Evolutionary conservation across 2,329 filamentous ascomycete genomes (phyloP).

Genomic region (Venturia pyrina): DNA sequence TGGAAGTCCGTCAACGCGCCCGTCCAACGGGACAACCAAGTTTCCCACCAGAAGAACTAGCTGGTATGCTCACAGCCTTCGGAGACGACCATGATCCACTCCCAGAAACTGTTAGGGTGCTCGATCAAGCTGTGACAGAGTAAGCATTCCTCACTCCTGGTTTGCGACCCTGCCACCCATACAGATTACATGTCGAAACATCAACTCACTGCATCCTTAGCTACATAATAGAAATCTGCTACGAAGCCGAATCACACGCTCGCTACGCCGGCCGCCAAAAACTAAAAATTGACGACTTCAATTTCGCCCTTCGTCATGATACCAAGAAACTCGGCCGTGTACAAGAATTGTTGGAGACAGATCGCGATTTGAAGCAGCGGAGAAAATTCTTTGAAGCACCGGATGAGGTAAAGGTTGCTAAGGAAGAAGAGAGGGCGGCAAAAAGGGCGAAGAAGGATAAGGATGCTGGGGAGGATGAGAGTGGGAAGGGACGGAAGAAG

Average conservation of each 20-base stretch:
- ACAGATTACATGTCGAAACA: not conserved
- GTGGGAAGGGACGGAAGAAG: constrained; percentile 21
- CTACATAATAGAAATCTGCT: constrained; percentile 89
- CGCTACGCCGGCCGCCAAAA: constrained; percentile 85
- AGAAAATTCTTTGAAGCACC: constrained; percentile 64
- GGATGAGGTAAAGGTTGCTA: constrained; percentile 51
- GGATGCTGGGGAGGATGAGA: constrained; percentile 7
- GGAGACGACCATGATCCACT: constrained; percentile 72
- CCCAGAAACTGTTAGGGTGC: constrained; percentile 70
- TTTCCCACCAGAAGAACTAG: constrained; percentile 8
- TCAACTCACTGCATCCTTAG: constrained; percentile 13
- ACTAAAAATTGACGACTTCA: constrained; percentile 97
- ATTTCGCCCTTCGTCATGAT: constrained; percentile 83
- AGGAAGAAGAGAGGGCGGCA: constrained; percentile 26
- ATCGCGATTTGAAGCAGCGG: constrained; percentile 74
- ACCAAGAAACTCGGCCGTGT: constrained; percentile 79
- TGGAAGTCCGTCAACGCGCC: constrained; percentile 10
- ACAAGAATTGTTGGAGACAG: constrained; percentile 79
- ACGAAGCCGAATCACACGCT: constrained; percentile 77
- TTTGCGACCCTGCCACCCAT: not conserved
- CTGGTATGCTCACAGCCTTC: constrained; percentile 40
- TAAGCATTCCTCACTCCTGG: constrained; percentile 15
- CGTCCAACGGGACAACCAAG: constrained; percentile 9
- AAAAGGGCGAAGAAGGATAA: constrained; percentile 19
- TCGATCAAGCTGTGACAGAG: constrained; percentile 93